Evolutionary conservation across 148 eudicot genomes (phyloP), one percentile per base, ranked within the genome.

Genomic region (Fagopyrum esculentum): DNA sequence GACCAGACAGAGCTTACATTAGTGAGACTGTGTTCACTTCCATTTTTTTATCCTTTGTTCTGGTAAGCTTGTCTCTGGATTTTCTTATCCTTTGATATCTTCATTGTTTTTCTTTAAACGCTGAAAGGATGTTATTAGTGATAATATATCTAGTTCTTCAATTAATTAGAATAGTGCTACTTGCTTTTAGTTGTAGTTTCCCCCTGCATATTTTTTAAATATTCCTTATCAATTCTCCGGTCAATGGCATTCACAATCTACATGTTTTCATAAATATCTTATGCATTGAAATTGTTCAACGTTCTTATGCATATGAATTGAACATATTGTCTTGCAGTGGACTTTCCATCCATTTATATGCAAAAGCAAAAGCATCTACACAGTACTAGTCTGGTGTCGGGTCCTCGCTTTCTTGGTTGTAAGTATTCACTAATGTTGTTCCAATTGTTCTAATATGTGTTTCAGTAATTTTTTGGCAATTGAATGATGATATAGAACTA

Each of bases 351-450:
- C 99, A 60, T 95, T 95, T 85, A 84, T 95, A 79, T 77, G 92
- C 77, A 95, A 92, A 85, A 92, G 84, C 85, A 92, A 95, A 80
- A 92, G 83, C 81, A 90, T 95, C 80, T 95, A 90, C 87, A 95
- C 99, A 60, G 99, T 95, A 72, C 88, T 95, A 19, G 77, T 92
- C 64, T 95, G 99, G 99, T 95, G 99, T 92, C 89, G 99, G 85
- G 97, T 95, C 80, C 86, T 95, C 60, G 91, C 99, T 5, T 95
- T 90, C 81, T 77, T 95, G 83, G 86, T 82, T 71, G 99, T 95
- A 86, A 95, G 99, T 85, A 40, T 12, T 44, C 2, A 11, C 6
- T 16, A 12, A 45, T 2, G 70, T 45, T 35, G 40, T 40, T 64
- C 40, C 70, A 30, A 35, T 64, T 64, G 70, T 30, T 22, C 26